Evolutionary conservation across 139 green algal genomes (phyloP).

Genomic region (Zygnema cylindricum): DNA sequence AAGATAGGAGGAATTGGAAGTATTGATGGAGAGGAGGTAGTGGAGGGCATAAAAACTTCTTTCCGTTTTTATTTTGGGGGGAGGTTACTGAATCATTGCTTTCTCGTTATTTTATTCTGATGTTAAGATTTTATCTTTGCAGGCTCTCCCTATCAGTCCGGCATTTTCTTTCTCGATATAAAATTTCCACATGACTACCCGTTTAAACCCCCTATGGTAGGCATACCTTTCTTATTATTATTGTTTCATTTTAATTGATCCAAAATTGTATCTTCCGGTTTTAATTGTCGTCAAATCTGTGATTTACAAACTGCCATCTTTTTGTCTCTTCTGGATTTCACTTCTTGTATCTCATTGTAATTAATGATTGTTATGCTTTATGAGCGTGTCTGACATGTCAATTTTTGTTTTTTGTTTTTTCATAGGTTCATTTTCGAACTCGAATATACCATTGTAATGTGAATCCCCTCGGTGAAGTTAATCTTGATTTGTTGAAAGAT

Average conservation of each 20-base stretch:
- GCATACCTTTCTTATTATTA: background rate
- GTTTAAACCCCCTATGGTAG: slow-evolving; percentile 84
- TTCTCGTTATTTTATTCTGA: too few relatives aligned
- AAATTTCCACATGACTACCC: slow-evolving; percentile 94
- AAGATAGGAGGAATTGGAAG: too few relatives aligned
- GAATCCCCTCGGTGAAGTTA: slow-evolving; percentile 92
- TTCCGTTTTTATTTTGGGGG: too few relatives aligned
- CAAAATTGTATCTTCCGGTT: background rate
- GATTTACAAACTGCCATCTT: background rate
- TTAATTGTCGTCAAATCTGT: background rate
- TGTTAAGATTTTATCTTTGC: too few relatives aligned
- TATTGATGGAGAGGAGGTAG: too few relatives aligned
- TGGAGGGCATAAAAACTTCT: too few relatives aligned
- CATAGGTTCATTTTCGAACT: slow-evolving; percentile 47
- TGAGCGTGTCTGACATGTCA: background rate
- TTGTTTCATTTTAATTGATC: background rate
- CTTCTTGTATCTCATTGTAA: background rate
- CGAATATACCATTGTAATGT: slow-evolving; percentile 98
- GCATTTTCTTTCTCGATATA: slow-evolving; percentile 96
- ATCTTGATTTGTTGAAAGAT: slow-evolving; percentile 98
- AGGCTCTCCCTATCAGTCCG: slow-evolving; percentile 86
- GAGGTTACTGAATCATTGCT: too few relatives aligned
- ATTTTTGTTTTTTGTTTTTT: too few relatives aligned
- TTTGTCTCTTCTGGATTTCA: background rate
- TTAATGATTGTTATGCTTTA: background rate